phyloP scores from a whole-genome alignment of 345 rosid genomes.

The Punica granatum region DNA sequence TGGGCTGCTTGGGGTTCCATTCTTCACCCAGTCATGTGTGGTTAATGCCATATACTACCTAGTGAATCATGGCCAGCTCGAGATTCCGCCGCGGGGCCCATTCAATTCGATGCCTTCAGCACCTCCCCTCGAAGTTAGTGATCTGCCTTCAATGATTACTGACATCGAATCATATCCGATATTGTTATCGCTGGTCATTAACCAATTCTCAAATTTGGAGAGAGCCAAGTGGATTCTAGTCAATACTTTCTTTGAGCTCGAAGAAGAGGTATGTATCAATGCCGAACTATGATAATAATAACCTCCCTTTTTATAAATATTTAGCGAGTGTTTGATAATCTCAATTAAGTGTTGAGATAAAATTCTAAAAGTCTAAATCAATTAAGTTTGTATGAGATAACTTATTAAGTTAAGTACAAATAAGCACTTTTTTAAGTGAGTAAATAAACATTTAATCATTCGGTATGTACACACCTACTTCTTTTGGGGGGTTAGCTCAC shows the following conservation, averaged over 20 bases:
- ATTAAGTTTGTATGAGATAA: no score
- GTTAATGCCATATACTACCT: constrained; percentile 15
- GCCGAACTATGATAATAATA: no score
- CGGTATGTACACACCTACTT: no score
- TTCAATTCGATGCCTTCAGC: constrained; percentile 13
- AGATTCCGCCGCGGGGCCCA: constrained; percentile 24
- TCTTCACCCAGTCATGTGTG: constrained; percentile 26
- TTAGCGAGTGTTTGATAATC: no score
- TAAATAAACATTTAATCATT: no score
- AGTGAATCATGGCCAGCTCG: constrained; percentile 9
- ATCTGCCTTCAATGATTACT: constrained; percentile 31
- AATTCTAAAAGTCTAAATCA: no score
- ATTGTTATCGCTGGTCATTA: not conserved
- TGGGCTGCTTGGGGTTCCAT: constrained; percentile 17
- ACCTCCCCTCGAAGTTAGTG: constrained; percentile 26
- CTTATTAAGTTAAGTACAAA: no score
- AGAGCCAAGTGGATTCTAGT: constrained; percentile 32
- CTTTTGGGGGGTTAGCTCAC: no score
- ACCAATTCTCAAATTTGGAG: constrained; percentile 28
- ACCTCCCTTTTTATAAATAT: no score
- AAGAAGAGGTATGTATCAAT: constrained; percentile 26
- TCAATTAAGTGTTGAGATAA: no score
- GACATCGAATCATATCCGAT: constrained; percentile 20
- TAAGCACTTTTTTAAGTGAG: no score
- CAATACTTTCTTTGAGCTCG: constrained; percentile 38